These are phyloP conservation scores for Hyphopichia pseudoburtonii DNA, from an alignment of 1,139 yeast species.

Conservation along the genomic window DNA sequence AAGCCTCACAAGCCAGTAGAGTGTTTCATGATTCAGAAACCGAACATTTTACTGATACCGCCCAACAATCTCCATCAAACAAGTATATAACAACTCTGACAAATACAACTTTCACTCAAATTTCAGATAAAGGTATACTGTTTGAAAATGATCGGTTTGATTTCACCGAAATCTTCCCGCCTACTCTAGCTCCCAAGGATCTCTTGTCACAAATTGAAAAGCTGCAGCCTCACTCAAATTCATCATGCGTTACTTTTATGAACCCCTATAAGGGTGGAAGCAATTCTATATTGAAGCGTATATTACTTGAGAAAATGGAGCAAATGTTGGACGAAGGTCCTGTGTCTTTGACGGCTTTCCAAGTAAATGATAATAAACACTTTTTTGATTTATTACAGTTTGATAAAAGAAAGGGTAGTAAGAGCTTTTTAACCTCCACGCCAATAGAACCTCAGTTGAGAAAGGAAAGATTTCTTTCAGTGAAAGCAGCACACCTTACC, in stretches of 20 bases:
- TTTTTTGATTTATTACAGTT: slow-evolving; percentile 26
- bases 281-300: slow-evolving; percentile 25
- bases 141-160: slow-evolving; percentile 21
- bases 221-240: slow-evolving; percentile 6
- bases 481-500: slow-evolving; percentile 7
- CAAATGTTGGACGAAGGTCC: too few relatives aligned
- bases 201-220: too few relatives aligned
- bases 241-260: slow-evolving; percentile 23
- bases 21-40: too few relatives aligned
- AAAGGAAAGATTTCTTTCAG: slow-evolving; percentile 7
- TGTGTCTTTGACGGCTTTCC: slow-evolving; percentile 26
- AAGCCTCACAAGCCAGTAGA: too few relatives aligned
- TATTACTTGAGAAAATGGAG: slow-evolving; percentile 13
- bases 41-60: too few relatives aligned
- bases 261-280: slow-evolving; percentile 39
- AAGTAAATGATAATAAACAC: slow-evolving; percentile 27
- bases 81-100: too few relatives aligned
- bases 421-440: slow-evolving; percentile 3
- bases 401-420: slow-evolving; percentile 10
- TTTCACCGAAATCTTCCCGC: slow-evolving; percentile 18
- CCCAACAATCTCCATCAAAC: too few relatives aligned
- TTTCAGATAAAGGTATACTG: slow-evolving; percentile 16
- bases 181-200: too few relatives aligned
- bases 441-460: slow-evolving; percentile 16
- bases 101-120: slow-evolving; percentile 10